A percentile compares a stretch with the other conserved stretches of the same genome.
These are phyloP conservation scores for Colletotrichum brevisporum DNA, from an alignment of 2,329 filamentous ascomycete genomes.

Conservation along the genomic window DNA sequence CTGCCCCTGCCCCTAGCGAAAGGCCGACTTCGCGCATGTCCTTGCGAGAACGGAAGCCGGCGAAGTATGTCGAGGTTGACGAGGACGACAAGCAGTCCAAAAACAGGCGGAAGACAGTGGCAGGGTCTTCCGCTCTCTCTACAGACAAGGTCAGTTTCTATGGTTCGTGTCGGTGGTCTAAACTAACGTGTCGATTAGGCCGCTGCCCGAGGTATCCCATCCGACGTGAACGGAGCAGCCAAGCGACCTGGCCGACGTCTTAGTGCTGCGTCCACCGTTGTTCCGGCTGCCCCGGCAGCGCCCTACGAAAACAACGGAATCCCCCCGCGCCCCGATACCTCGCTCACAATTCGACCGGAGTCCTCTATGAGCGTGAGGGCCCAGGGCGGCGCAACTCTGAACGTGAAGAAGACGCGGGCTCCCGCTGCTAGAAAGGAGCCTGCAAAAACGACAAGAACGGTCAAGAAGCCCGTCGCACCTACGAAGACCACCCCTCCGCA, in stretches of 20 bases:
- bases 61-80: conserved; percentile 67
- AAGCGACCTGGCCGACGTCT: conserved; percentile 61
- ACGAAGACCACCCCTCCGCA: conserved; percentile 30
- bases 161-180: neutral
- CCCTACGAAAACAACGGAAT: conserved; percentile 1
- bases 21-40: conserved; percentile 75
- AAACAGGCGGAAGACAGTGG: conserved; percentile 74
- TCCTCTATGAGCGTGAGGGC: conserved; percentile 59
- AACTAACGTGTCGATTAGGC: conserved; percentile 47
- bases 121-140: conserved; percentile 62
- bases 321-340: conserved; percentile 53
- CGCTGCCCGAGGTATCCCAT: conserved; percentile 49
- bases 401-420: conserved; percentile 73
- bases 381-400: conserved; percentile 55
- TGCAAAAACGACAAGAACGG: conserved; percentile 49
- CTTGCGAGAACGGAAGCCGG: conserved; percentile 77
- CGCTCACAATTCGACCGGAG: conserved; percentile 50
- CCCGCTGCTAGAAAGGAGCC: conserved; percentile 60
- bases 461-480: conserved; percentile 52
- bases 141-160: conserved; percentile 56
- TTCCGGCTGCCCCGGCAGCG: conserved; percentile 35
- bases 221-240: conserved; percentile 43
- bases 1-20: conserved; percentile 48
- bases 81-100: conserved; percentile 56
- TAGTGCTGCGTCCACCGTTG: conserved; percentile 61